A percentile compares a stretch with the other conserved stretches of the same genome.
phyloP scores from a whole-genome alignment of 768 basidiomycete species.

The Pleurotus ostreatus region DNA sequence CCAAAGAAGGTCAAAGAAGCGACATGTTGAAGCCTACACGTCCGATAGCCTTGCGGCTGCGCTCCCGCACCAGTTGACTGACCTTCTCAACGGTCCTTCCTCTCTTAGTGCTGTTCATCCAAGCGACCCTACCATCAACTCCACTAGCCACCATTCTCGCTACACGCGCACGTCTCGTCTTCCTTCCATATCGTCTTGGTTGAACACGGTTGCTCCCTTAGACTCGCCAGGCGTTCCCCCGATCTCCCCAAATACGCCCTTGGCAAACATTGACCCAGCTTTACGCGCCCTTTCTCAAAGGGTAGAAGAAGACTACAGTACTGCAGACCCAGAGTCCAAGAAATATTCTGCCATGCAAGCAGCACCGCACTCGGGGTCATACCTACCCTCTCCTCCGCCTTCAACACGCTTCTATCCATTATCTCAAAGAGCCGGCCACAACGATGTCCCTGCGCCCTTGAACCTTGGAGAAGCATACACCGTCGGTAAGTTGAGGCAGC shows the following conservation, averaged over 20 bases:
- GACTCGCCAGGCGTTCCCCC: constrained; percentile 30
- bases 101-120: not conserved
- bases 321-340: not conserved
- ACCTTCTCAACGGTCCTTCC: not conserved
- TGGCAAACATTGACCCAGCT: constrained; percentile 2
- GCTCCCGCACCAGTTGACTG: not conserved
- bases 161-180: constrained; percentile 31
- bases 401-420: constrained; percentile 48
- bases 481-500: constrained; percentile 12
- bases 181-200: constrained; percentile 69
- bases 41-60: not conserved
- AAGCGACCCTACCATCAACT: not conserved
- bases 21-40: not conserved
- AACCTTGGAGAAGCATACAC: constrained; percentile 26
- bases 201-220: constrained; percentile 33
- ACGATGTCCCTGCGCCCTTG: constrained; percentile 34
- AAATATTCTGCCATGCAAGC: not conserved
- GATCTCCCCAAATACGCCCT: constrained; percentile 17
- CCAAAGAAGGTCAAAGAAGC: not conserved
- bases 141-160: constrained; percentile 9
- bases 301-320: not conserved
- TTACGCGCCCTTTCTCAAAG: constrained; percentile 13
- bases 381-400: constrained; percentile 54
- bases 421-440: not conserved
- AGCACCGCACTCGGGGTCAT: constrained; percentile 15